A percentile compares a stretch with the other conserved stretches of the same genome.
These are phyloP conservation scores for Suillus weaverae DNA, from an alignment of 768 basidiomycete species.

Conservation along the genomic window DNA sequence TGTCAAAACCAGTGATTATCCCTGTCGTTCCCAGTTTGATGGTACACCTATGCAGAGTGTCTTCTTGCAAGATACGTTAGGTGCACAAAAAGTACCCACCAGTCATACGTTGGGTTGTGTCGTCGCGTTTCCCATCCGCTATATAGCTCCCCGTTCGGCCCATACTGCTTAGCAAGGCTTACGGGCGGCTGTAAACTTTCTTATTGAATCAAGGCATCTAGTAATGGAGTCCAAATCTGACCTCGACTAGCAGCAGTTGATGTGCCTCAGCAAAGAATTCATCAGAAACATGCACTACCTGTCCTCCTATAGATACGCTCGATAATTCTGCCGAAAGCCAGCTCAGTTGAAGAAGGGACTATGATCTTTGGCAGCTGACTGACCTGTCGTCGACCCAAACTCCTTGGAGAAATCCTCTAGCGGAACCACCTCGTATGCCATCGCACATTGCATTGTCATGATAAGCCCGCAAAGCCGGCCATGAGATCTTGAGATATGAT, in stretches of 20 bases:
- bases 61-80: not conserved
- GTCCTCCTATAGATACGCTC: slow-evolving; percentile 78
- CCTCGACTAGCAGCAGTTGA: slow-evolving; percentile 82
- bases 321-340: slow-evolving; percentile 71
- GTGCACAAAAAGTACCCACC: slow-evolving; percentile 46
- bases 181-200: slow-evolving; percentile 63
- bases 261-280: slow-evolving; percentile 93
- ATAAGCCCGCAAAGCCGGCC: not conserved
- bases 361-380: slow-evolving; percentile 26
- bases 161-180: slow-evolving; percentile 93
- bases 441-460: slow-evolving; percentile 18
- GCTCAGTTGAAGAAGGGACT: not conserved
- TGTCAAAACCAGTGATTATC: slow-evolving; percentile 76
- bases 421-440: slow-evolving; percentile 47
- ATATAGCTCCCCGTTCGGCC: slow-evolving; percentile 91
- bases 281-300: slow-evolving; percentile 78
- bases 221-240: slow-evolving; percentile 32
- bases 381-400: slow-evolving; percentile 57
- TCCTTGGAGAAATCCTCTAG: slow-evolving; percentile 46
- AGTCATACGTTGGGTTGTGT: slow-evolving; percentile 88
- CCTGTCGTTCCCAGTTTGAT: slow-evolving; percentile 83
- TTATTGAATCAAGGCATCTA: not conserved
- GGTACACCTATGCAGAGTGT: slow-evolving; percentile 65
- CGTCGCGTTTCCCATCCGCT: slow-evolving; percentile 93
- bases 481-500: not conserved